Evolutionary conservation across 140 eudicot genomes (phyloP), one percentile per base, ranked within the genome.

Genomic region (Artemisia princeps): DNA sequence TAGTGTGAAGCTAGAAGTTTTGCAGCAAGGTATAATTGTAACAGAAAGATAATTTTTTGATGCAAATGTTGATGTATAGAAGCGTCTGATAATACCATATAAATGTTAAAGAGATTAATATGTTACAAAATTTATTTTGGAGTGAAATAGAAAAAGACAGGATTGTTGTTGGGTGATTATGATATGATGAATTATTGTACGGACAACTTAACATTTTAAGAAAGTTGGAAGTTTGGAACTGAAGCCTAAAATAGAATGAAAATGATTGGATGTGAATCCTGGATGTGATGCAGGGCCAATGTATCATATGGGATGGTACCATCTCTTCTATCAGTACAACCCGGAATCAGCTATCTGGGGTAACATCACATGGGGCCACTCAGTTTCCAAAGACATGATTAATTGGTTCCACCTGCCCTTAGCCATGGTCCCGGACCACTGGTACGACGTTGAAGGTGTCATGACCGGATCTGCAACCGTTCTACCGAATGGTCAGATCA

Each of bases 281-380:
- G 49, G 60, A 19, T 70, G 80, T 78, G 37, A 12, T 7, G 73
- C 76, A 83, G 88, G 88, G 2, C 88, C 88, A 71, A 74, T 83
- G 73, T 77, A 61, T 62, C 77, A 83, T 71, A 80, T 80, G 83
- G 89, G 86, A 2, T 83, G 86, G 86, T 83, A 83, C 42, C 89
- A 83, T 60, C 67, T 83, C 13, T 83, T 83, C 67, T 83, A 83
- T 52, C 89, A 83, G 60, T 83, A 83, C 77, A 83, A 83, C 44
- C 89, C 86, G 0, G 75, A 80, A 6, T 78, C 80, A 9, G 81
- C 89, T 28, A 74, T 74, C 2, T 89, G 95, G 96, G 95, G 86
- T 0, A 86, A 88, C 72, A 81, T 88, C 66, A 64, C 84, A 45
- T 89, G 96, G 96, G 95, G 80, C 11, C 96, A 89, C 42, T 79